Conservation (phyloP, 2,329 filamentous ascomycete species). For the Tothia fuscella region DNA sequence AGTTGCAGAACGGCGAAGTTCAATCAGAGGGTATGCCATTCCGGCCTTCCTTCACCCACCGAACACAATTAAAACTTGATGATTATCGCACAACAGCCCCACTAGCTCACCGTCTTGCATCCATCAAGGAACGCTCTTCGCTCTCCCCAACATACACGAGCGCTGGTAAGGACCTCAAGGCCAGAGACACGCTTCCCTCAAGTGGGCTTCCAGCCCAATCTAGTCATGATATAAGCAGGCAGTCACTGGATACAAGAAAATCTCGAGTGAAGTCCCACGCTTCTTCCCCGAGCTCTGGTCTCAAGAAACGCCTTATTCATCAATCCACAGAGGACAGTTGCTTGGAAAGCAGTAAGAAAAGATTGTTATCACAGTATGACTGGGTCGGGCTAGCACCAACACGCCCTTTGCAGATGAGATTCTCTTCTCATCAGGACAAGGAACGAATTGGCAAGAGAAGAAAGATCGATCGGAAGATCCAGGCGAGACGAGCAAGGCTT, state of each 20-base stretch:
- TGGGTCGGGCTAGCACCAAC: constrained; percentile 24
- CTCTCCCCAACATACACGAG: not conserved
- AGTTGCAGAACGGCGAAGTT: constrained; percentile 17
- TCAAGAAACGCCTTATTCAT: not conserved
- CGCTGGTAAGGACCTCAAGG: not conserved
- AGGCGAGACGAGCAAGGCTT: not conserved
- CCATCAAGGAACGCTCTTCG: constrained; percentile 1
- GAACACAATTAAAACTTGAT: not conserved
- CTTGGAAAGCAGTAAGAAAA: constrained; percentile 13
- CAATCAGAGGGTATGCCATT: constrained; percentile 16
- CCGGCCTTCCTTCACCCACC: constrained; percentile 17
- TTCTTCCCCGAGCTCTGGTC: not conserved
- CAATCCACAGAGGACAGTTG: not conserved
- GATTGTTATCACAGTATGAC: constrained; percentile 21
- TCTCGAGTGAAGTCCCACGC: not conserved
- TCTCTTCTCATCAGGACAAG: constrained; percentile 19
- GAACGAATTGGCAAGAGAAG: constrained; percentile 23
- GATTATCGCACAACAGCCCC: constrained; percentile 4
- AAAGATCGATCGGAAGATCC: constrained; percentile 13
- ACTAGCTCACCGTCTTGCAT: not conserved
- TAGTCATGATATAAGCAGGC: not conserved
- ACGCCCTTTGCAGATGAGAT: constrained; percentile 20
- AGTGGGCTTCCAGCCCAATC: not conserved
- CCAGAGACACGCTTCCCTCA: too few relatives aligned
- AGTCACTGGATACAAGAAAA: too few relatives aligned